Base-by-base conservation (phyloP, 306 rosid species). In the Cyamopsis tetragonoloba region DNA sequence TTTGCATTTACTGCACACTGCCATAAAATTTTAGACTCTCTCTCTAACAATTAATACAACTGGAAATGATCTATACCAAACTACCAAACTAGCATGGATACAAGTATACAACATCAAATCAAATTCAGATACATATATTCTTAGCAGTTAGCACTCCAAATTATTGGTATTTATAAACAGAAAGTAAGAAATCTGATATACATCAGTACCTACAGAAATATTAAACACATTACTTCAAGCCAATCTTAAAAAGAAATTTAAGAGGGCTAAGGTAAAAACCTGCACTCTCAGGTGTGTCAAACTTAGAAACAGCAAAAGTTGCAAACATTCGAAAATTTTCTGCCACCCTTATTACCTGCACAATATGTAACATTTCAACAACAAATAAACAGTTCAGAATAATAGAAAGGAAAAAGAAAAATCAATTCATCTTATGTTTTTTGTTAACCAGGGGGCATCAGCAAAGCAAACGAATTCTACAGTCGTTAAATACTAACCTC, bases 311-410 rank as follows among this genome's bases (percentile, higher is more conserved):
- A 62, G 98, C 77, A 66, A 93, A 42, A 27, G 98, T 93, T 43
- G 93, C 84, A 77, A 93, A 89, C 55, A 93, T 73, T 68, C 89
- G 80, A 75, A 89, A 93, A 64, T 73, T 86, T 49, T 89, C 95
- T 12, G 95, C 86, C 77, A 89, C 97, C 79, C 53, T 83, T 54
- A 89, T 73, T 66, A 87, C 96, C 97, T 92, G 87, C 72, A 83
- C 56, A 74, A 20, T 66, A 19, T 26, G 51, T 11, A 32, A 77
- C 3, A 7, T 62, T 42, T 23, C 43, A 64, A 59, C 13, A 51
- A 60, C 74, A 63, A 74, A 12, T 58, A 30, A 27, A 50, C 14
- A 4, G 4, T 26, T 23, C n/a, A 48, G 30, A 54, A 50, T 30
- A 20, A 20, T 13, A 13, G 46, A 35, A 8, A 2, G 17, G 22